Conservation (phyloP, 1,139 yeast species). For the Hemisphaericaspora xylanilytica region DNA sequence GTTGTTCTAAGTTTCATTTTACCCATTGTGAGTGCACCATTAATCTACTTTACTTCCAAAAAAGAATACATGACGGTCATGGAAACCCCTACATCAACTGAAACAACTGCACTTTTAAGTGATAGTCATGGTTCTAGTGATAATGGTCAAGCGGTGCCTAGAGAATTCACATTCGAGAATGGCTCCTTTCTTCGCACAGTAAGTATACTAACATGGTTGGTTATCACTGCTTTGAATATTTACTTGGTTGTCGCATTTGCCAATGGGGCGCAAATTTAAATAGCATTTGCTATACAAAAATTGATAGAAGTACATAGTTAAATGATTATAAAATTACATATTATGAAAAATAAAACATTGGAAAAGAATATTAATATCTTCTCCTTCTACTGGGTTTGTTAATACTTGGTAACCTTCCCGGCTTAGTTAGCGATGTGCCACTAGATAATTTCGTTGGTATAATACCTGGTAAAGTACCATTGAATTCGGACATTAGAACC, state of each 20-base stretch:
- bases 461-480: slow-evolving; percentile 76
- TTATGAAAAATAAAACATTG: no score
- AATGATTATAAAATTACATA: background rate
- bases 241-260: slow-evolving; percentile 69
- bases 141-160: background rate
- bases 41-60: slow-evolving; percentile 65
- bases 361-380: slow-evolving; percentile 12
- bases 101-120: slow-evolving; percentile 11
- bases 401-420: slow-evolving; percentile 40
- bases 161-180: slow-evolving; percentile 57
- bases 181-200: slow-evolving; percentile 51
- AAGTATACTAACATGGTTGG: slow-evolving; percentile 65
- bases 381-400: slow-evolving; percentile 37
- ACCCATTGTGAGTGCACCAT: slow-evolving; percentile 75
- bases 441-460: slow-evolving; percentile 19
- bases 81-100: slow-evolving; percentile 18
- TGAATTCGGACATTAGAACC: slow-evolving; percentile 67
- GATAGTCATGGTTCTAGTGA: slow-evolving; percentile 3
- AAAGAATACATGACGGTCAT: slow-evolving; percentile 58
- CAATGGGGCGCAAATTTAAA: slow-evolving; percentile 62
- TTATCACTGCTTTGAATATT: slow-evolving; percentile 69
- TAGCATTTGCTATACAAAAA: no score
- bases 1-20: slow-evolving; percentile 67
- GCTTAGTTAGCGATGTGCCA: slow-evolving; percentile 14
- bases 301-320: slow-evolving; percentile 2